A percentile compares a stretch with the other conserved stretches of the same genome.
phyloP scores from a whole-genome alignment of 306 rosid genomes.

The Fragaria ananassa region DNA sequence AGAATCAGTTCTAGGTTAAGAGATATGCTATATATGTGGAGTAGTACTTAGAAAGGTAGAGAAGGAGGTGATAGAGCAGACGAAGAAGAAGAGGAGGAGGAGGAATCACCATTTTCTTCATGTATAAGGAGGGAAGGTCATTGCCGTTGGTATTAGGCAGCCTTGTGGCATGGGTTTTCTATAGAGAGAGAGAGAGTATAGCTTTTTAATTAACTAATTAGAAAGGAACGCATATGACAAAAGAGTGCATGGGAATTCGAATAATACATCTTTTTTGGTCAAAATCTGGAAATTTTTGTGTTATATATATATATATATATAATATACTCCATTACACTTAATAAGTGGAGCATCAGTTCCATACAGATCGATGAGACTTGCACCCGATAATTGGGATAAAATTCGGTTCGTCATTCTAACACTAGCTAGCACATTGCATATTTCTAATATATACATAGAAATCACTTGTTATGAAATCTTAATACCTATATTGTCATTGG shows the following conservation, averaged over 20 bases:
- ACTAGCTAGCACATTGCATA: neutral
- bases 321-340: neutral
- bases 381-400: neutral
- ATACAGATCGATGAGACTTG: neutral
- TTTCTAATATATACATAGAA: too few species aligned
- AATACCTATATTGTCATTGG: neutral
- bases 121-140: conserved; percentile 10
- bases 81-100: conserved; percentile 6
- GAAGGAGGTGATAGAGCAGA: conserved; percentile 32
- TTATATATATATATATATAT: conserved; percentile 2
- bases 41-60: conserved; percentile 23
- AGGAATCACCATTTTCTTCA: conserved; percentile 27
- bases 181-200: neutral
- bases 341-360: neutral
- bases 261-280: neutral
- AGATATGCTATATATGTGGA: conserved; percentile 8
- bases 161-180: conserved; percentile 1
- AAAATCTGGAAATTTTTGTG: neutral
- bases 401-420: neutral
- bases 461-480: neutral
- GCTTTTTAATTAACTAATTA: neutral
- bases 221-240: neutral
- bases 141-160: neutral
- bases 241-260: conserved; percentile 28
- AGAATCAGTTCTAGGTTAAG: neutral